phyloP scores from a whole-genome alignment of 2,329 filamentous ascomycete species.

The Hypoxylon rubiginosum region DNA sequence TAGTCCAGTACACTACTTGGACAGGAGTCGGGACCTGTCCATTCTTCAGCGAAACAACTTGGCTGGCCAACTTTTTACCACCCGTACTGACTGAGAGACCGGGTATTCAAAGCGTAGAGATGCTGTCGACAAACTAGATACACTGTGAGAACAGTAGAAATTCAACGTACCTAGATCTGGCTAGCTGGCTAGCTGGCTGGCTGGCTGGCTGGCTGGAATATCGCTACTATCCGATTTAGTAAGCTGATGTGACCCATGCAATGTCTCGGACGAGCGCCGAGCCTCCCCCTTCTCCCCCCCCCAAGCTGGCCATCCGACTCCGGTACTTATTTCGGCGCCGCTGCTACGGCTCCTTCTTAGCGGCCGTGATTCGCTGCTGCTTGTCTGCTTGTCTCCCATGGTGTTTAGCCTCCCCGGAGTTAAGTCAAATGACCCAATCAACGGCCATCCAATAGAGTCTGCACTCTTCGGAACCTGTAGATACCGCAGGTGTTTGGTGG shows the following conservation, averaged over 20 bases:
- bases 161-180: not conserved
- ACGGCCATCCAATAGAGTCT: conserved; percentile 4
- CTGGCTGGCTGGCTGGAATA: not conserved
- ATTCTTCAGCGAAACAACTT: not conserved
- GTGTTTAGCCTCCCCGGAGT: conserved; percentile 13
- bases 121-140: conserved; percentile 4
- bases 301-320: conserved; percentile 20
- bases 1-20: not conserved
- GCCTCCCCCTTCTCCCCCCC: too few relatives aligned
- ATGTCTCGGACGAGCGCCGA: conserved; percentile 29
- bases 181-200: too few relatives aligned
- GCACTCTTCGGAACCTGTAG: not conserved
- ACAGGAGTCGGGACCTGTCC: too few relatives aligned
- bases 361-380: conserved; percentile 16
- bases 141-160: not conserved
- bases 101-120: not conserved
- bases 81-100: not conserved
- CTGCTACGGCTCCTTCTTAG: conserved; percentile 25
- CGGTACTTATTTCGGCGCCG: conserved; percentile 29
- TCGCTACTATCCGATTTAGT: not conserved
- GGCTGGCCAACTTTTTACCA: not conserved
- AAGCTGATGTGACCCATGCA: conserved; percentile 23
- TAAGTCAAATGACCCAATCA: conserved; percentile 2
- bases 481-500: not conserved
- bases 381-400: conserved; percentile 12